Base-by-base conservation (phyloP, 2,329 filamentous ascomycete genomes). In the Phyllosticta citriasiana region DNA sequence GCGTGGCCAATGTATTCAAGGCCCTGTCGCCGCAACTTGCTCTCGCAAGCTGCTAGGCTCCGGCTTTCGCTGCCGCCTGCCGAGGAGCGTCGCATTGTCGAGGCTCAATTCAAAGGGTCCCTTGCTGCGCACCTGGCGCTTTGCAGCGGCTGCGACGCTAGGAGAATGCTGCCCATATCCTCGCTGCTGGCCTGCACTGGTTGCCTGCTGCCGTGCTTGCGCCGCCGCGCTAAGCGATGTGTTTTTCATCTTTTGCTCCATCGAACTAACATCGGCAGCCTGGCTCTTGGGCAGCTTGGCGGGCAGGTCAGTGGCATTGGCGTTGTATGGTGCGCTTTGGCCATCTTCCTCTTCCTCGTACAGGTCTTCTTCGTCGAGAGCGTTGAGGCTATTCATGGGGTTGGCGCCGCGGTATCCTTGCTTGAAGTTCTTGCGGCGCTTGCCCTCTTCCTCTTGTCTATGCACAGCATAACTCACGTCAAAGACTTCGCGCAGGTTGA, bases 401-500 rank as follows among this genome's bases (percentile, higher is more conserved):
- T 84, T 84, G 6, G 76, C 80, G 64, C 86, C 76, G 69, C 87
- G 73, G 78, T 88, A 79, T 68, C 88, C 83, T 80, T 92, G 80
- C 77, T 84, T 79, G 67, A 92, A 83, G 70, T 95, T 89, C 74
- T 95, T 96, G 65, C 91, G 85, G 59, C 91, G 86, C 78, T 97
- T 97, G 68, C 85, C 87, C 74, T 97, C 94, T 72, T 99, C 94
- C 75, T 97, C 94, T 74, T 97, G 91, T 55, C 94, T 82, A 72
- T 97, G 94, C 8, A 99, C 94, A 8, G 94, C 93, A 70, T 99
- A 99, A n/a, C 91, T 88, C 56, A 99, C 93, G 70, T 99, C 94
- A 67, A 99, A 99, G 2, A 97, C 92, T 74, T 99, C 94, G 63
- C 94, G 90, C 12, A 99, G 79, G 72, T 97, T 97, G 75, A 99